Base-by-base conservation (phyloP, 208 protist species). In the Trypanosoma melophagium region DNA sequence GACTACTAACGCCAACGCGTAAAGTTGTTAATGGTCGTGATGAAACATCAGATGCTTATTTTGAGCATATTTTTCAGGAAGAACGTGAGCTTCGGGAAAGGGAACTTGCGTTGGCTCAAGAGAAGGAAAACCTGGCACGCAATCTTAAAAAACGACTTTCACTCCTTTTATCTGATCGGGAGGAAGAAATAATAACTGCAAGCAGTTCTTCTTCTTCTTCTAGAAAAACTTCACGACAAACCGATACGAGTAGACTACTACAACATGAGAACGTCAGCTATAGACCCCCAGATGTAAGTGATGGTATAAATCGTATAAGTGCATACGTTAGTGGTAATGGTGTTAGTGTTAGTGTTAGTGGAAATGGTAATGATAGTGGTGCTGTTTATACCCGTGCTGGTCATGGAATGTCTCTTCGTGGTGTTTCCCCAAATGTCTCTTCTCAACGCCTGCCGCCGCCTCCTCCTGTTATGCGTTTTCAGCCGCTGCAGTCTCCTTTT, bases 121-220 rank as follows among this genome's bases (percentile, higher is more conserved):
- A 90, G 53, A 93, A 90, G 65, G 75, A 60, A 21, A 62, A 80
- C 45, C 84, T 90, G 50, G 73, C 80, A 28, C 71, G 71, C 0
- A 76, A 88, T 28, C 77, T 87, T 57, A 70, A 76, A 45, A 60
- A 79, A 24, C 71, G 78, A 25, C 74, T 71, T 12, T 72, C 74
- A 19, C 50, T 64, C 5, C 55, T 61, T 45, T 57, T 71, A 28
- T 60, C 58, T 47, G 79, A 77, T 51, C 66, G 45, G 22, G 71
- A 51, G 13, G 77, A 87, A 28, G 80, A 89, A 47, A 19, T 38
- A 21, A 45, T 70, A 83, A 44, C 77, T 77, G 4, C 51, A 80
- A 53, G 60, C 69, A 14, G 77, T 74, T 38, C 21, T 16, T 8
- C 79, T 74, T 38, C 21, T 16, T 8, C 44, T 72, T 84, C 71